Conservation (phyloP, 805 yeast species). For the Lachancea waltii region DNA sequence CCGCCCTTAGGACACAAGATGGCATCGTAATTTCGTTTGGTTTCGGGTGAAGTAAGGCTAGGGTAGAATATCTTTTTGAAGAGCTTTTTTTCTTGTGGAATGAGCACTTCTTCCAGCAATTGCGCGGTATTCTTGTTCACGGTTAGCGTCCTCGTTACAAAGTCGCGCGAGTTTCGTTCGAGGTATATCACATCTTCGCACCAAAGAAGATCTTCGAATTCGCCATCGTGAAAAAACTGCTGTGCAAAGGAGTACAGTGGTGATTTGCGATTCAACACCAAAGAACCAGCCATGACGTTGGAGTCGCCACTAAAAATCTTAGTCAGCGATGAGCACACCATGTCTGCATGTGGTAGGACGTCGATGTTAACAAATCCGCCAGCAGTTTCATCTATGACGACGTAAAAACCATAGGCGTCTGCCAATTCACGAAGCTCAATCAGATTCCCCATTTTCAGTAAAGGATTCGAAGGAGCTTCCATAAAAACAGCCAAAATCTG, state of each 20-base stretch:
- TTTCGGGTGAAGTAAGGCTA: slow-evolving; percentile 37
- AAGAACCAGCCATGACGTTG: slow-evolving; percentile 91
- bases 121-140: slow-evolving; percentile 51
- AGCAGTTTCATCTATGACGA: slow-evolving; percentile 90
- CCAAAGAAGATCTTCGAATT: slow-evolving; percentile 77
- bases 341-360: slow-evolving; percentile 73
- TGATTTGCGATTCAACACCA: slow-evolving; percentile 69
- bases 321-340: slow-evolving; percentile 79
- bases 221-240: slow-evolving; percentile 36
- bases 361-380: slow-evolving; percentile 86
- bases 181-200: slow-evolving; percentile 89
- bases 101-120: slow-evolving; percentile 48
- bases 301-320: slow-evolving; percentile 93
- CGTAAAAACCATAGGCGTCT: slow-evolving; percentile 61
- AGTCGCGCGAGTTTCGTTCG: slow-evolving; percentile 92
- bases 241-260: slow-evolving; percentile 41
- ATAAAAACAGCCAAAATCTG: slow-evolving; percentile 74
- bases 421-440: slow-evolving; percentile 57
- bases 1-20: slow-evolving; percentile 63
- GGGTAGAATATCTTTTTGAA: slow-evolving; percentile 74
- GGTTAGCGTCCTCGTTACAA: slow-evolving; percentile 50
- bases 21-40: slow-evolving; percentile 62
- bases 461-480: slow-evolving; percentile 95
- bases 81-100: slow-evolving; percentile 37
- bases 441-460: slow-evolving; percentile 78